phyloP scores from a whole-genome alignment of 192 early-diverging fungal species.

The Gamsiella multidivaricata region DNA sequence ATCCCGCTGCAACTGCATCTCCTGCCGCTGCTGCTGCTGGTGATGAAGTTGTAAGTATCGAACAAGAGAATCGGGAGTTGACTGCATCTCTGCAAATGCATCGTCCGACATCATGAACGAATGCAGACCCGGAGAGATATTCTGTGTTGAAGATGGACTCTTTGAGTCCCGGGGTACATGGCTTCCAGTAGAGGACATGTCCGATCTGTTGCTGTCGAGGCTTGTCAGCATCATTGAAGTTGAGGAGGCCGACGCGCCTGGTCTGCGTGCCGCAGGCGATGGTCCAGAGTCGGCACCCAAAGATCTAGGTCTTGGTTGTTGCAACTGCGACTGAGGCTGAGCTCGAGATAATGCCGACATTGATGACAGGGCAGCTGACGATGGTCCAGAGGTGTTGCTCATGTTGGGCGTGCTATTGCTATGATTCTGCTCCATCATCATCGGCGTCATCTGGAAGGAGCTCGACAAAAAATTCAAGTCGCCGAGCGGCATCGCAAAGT shows the following conservation, averaged over 20 bases:
- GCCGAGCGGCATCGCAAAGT: constrained; percentile 46
- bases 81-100: constrained; percentile 33
- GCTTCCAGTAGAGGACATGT: not conserved
- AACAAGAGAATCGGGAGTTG: constrained; percentile 24
- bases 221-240: not conserved
- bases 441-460: constrained; percentile 46
- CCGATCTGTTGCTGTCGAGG: not conserved
- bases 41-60: constrained; percentile 48
- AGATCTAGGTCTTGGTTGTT: not conserved
- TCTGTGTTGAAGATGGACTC: constrained; percentile 22
- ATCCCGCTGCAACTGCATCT: constrained; percentile 32
- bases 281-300: not conserved
- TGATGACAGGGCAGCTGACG: not conserved
- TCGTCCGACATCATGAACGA: constrained; percentile 52
- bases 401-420: not conserved
- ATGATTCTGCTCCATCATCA: constrained; percentile 23
- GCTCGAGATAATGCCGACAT: not conserved
- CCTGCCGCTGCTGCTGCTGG: constrained; percentile 27
- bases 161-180: constrained; percentile 5
- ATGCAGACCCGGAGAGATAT: constrained; percentile 33
- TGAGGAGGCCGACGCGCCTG: not conserved
- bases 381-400: not conserved
- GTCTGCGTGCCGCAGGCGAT: not conserved
- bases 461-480: constrained; percentile 47
- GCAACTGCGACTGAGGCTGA: not conserved